A percentile compares a stretch with the other conserved stretches of the same genome.
Evolutionary conservation across 1,139 yeast species (phyloP).

Genomic region (Suhomyces taliae): DNA sequence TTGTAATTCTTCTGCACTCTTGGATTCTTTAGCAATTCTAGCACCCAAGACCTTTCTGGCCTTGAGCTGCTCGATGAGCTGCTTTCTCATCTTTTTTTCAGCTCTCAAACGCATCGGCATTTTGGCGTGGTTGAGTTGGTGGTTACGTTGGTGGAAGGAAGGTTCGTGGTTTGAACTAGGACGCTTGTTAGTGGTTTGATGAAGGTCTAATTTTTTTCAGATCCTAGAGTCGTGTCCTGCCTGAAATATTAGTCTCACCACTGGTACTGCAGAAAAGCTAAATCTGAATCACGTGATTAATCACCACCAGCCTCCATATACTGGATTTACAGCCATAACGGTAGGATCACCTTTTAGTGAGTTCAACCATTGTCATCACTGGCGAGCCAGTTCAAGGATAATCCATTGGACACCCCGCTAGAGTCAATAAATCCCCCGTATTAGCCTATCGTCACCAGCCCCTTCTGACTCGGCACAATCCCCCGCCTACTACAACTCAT

Average conservation of each 20-base stretch:
- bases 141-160: background rate
- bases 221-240: background rate
- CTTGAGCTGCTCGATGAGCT: slow-evolving; percentile 48
- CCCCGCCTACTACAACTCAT: too few relatives aligned
- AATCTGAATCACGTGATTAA: too few relatives aligned
- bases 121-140: slow-evolving; percentile 13
- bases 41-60: slow-evolving; percentile 47
- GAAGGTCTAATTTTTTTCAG: slow-evolving; percentile 3
- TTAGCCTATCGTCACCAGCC: too few relatives aligned
- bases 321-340: too few relatives aligned
- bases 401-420: too few relatives aligned
- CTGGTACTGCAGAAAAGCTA: too few relatives aligned
- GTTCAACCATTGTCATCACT: too few relatives aligned
- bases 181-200: background rate
- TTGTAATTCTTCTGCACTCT: slow-evolving; percentile 32
- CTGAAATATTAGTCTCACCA: background rate
- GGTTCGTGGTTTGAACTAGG: background rate
- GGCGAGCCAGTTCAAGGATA: too few relatives aligned
- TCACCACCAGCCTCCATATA: too few relatives aligned
- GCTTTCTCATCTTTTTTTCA: slow-evolving; percentile 52
- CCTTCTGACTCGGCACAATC: too few relatives aligned
- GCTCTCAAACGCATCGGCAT: slow-evolving; percentile 49
- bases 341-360: too few relatives aligned
- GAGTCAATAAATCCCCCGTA: too few relatives aligned
- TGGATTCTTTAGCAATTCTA: slow-evolving; percentile 43